These are phyloP conservation scores for Striga hermonthica DNA, from an alignment of 305 asterid genomes.

Conservation along the genomic window DNA sequence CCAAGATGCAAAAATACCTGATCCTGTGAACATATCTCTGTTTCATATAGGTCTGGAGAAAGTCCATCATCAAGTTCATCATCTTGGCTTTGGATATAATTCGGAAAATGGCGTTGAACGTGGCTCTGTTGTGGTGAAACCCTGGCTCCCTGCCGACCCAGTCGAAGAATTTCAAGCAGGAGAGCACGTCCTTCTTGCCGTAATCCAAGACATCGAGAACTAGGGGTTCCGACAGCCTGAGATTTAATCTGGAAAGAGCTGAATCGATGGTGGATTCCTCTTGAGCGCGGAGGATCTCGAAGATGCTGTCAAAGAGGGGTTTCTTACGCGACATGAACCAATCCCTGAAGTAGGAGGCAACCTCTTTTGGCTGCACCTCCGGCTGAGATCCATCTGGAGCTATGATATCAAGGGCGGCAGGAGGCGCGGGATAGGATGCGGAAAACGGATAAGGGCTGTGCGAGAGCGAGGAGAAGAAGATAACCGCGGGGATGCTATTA, in stretches of 20 bases:
- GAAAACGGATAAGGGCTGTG: slow-evolving; percentile 3
- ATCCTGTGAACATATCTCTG: slow-evolving; percentile 34
- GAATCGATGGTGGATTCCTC: slow-evolving; percentile 46
- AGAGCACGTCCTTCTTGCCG: slow-evolving; percentile 49
- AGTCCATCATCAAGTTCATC: slow-evolving; percentile 51
- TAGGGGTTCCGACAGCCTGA: slow-evolving; percentile 45
- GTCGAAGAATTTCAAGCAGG: slow-evolving; percentile 81
- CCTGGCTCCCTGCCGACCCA: slow-evolving; percentile 81
- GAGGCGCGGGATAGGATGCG: slow-evolving; percentile 12
- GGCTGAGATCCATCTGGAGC: slow-evolving; percentile 26
- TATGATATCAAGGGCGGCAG: slow-evolving; percentile 8
- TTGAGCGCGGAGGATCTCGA: slow-evolving; percentile 47
- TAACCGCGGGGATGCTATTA: not conserved
- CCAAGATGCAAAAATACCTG: slow-evolving; percentile 48
- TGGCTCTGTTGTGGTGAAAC: slow-evolving; percentile 62
- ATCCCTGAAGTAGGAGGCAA: slow-evolving; percentile 45
- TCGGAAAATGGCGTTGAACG: slow-evolving; percentile 65
- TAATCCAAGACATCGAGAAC: slow-evolving; percentile 58
- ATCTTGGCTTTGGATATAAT: slow-evolving; percentile 55
- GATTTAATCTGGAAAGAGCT: slow-evolving; percentile 47
- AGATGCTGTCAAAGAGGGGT: slow-evolving; percentile 50
- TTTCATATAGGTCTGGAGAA: slow-evolving; percentile 40
- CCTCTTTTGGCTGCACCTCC: slow-evolving; percentile 32
- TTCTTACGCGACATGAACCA: slow-evolving; percentile 63
- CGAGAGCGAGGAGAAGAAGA: slow-evolving; percentile 19